Base-by-base conservation (phyloP, 345 rosid genomes). In the Heritiera littoralis region DNA sequence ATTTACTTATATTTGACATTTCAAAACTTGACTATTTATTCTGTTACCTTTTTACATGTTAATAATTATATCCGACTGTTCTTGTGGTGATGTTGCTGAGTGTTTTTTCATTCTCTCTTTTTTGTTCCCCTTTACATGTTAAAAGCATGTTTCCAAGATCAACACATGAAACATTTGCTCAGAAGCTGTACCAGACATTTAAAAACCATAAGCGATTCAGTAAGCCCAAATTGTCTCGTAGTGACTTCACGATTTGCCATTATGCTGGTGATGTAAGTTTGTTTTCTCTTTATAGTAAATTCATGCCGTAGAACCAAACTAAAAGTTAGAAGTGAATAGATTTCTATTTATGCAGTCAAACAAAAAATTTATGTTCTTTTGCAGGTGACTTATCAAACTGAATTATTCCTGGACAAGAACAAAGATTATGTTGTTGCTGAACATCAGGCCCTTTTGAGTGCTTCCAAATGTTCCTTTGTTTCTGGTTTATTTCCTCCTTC, bases 361-460 rank as follows among this genome's bases (percentile, higher is more conserved):
- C 5, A 67, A 43, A 41, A 75, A 45, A 75, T 72, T 74, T 64
- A 70, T 72, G 75, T 76, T 67, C 52, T 75, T 77, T 82, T 84
- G 51, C 88, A 94, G 99, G 98, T 96, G 81, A 94, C 98, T 45
- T 96, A 96, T 83, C 99, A 96, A 81, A 96, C 99, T 52, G 98
- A 96, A 46, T 74, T 88, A 81, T 96, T 96, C 84, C 85, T 96
- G 85, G 99, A 96, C 90, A 96, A 96, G 91, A 96, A 94, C 91
- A 96, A 96, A 81, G 99, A 96, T 76, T 96, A 96, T 83, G 98
- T 96, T 81, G 91, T 96, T 82, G 98, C 99, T 76, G 99, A 96
- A 86, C 99, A 96, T 88, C 98, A 96, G 80, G 95, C 89, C 63
- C 92, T 96, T 72, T 80, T 96, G 86, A 83, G 85, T 86, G 98